Evolutionary conservation across 2,329 filamentous ascomycete genomes (phyloP).

Genomic region (Fusarium xylarioides): DNA sequence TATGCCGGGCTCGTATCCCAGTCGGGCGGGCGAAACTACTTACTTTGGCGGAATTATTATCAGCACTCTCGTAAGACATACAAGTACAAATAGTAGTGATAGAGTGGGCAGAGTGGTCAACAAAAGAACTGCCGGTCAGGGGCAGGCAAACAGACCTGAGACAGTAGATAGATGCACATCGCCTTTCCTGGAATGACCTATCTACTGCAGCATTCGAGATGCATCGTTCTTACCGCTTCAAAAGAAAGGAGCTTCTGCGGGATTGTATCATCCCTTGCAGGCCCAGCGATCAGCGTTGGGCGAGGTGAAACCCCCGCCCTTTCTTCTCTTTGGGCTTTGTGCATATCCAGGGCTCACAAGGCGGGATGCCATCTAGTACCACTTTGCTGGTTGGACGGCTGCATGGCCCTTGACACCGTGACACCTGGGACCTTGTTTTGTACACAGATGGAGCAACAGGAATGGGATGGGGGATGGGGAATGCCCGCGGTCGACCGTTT

Average conservation of each 20-base stretch:
- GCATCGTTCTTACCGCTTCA: conserved; percentile 1
- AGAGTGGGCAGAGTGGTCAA: neutral
- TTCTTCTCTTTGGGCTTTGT: conserved; percentile 36
- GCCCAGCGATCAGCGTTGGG: conserved; percentile 31
- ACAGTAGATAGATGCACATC: conserved; percentile 1
- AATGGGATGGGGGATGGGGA: neutral
- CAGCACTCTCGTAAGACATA: neutral
- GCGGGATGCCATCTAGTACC: conserved; percentile 37
- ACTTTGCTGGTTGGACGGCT: conserved; percentile 28
- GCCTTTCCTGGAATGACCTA: conserved; percentile 2
- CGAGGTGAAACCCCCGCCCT: conserved; percentile 30
- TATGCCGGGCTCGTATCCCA: neutral
- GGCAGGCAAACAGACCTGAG: neutral
- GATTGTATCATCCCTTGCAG: conserved; percentile 35
- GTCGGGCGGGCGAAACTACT: neutral
- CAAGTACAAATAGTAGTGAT: neutral
- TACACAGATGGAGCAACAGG: neutral
- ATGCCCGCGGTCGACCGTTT: neutral
- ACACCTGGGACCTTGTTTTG: conserved; percentile 3
- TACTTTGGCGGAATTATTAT: neutral
- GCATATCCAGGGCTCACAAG: conserved; percentile 32
- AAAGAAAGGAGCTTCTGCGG: conserved; percentile 12
- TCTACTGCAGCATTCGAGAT: conserved; percentile 1
- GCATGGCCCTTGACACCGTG: conserved; percentile 26
- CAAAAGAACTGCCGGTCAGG: conserved; percentile 10